Base-by-base conservation (phyloP, 108 stramenopile species). In the Bacterosira constricta region DNA sequence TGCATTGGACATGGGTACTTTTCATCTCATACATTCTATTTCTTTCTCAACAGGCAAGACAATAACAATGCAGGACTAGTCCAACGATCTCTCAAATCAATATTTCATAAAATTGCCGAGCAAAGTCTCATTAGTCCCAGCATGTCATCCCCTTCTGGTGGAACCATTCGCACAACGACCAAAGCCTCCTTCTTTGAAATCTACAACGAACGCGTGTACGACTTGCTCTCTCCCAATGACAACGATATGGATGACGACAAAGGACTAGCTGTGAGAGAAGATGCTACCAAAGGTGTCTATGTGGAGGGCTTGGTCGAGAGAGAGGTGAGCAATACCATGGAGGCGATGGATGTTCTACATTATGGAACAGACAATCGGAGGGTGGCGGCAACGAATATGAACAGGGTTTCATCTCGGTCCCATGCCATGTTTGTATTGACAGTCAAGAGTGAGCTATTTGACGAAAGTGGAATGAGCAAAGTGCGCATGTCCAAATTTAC, bases 331-430 rank as follows among this genome's bases (percentile, higher is more conserved):
- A 47, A 71, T 44, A 76, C 61, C 3, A 9, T 17, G 1, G 83
- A 80, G 21, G 63, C 69, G 11, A 79, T 80, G 69, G 71, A 72
- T 11, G 65, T 78, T 1, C 18, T 82, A 15, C 51, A 41, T 4
- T 13, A 23, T 15, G 77, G 81, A 20, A 41, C 54, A 13, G 51
- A 63, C 3, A 63, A 77, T 51, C 56, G 77, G 7, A 47, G 41
- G 15, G 68, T 78, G 27, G 88, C 89, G 15, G 53, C 87, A 11
- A 93, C 91, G 6, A 83, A 73, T 20, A 90, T 93, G 89, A 93
- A 93, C 63, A 50, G 79, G 34, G 80, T 71, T 20, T 83, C 82
- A 5, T 75, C 73, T 31, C 73, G 91, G 18, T 82, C 79, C 27
- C 91, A 93, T 54, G 77, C 83, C 1, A 68, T 90, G 10, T 83